Base-by-base conservation (phyloP, 2,329 filamentous ascomycete species). In the Mariannaea sp. region DNA sequence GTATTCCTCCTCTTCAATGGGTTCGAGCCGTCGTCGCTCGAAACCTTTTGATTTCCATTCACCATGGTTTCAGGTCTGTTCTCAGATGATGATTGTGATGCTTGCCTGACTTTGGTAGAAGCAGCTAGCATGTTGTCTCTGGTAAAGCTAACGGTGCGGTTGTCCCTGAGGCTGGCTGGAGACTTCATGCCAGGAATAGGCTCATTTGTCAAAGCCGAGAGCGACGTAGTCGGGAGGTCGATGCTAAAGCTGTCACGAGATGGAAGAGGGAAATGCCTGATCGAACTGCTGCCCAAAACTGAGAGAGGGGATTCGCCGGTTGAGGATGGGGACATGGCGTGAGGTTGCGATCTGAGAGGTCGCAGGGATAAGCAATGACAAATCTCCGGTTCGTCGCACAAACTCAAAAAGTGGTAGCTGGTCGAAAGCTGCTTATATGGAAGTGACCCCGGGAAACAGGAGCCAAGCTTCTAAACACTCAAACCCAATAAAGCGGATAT, bases 1-100 rank as follows among this genome's bases (percentile, higher is more conserved):
- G 82, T 84, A 63, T 82, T 85, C 61, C 83, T 79, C 63, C 83
- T 77, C 71, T 86, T 86, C 24, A 85, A 71, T 32, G 83, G 82
- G 58, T 82, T 83, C 20, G 78, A 75, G 49, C 78, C 77, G 64
- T 85, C 81, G 59, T 84, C 80, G 65, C 64, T 70, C 16, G 68
- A 68, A 38, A 66, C 68, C 62, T 78, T 80, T 62, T 78, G 74
- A 55, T 75, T 71, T 30, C 75, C 77, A 65, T 77, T 78, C 58
- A 70, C 66, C 39, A 72, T 60, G 47, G 70, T 67, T 10, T 80
- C 78, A 38, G 69, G 65, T 29, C 72, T 72, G 51, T 77, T 74
- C 12, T 80, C 80, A 27, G 78, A 80, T 2, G 78, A 80, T 2
- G 80, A 77, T 65, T 83, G 81, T 19, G 81, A 82, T 47, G 81